Evolutionary conservation across 2,329 filamentous ascomycete genomes (phyloP), one percentile per base, ranked within the genome.

Genomic region (Colletotrichum camelliae): DNA sequence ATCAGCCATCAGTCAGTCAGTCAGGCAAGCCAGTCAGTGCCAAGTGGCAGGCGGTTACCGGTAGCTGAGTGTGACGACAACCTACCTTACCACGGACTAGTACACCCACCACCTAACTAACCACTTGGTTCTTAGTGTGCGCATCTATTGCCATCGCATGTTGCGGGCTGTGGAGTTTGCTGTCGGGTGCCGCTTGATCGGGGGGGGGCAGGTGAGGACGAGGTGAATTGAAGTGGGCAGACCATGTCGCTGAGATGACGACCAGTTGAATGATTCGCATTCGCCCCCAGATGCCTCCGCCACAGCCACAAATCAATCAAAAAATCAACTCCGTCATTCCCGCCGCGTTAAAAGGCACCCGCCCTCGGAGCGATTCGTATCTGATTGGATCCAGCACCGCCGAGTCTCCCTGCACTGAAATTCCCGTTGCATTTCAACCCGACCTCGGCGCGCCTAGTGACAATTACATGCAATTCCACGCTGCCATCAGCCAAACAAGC

Each of bases 271-370:
- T 74, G 67, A 74, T 74, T 65, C 60, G 72, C 72, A 70, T 70
- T 66, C 60, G 67, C 72, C 72, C 71, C 72, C 33, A 60, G 57
- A 57, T 52, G 55, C 57, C 31, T 58, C 37, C 68, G 61, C 66
- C 68, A 67, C 68, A 75, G 72, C 72, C 72, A 75, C 72, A 67
- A 65, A 64, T 72, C 70, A 72, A 68, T 67, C 13, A 72, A 62
- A 61, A 70, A 48, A 29, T 13, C 52, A 35, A 24, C 62, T 43
- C 62, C 52, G 70, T 72, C 70, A 67, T 67, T 72, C 52, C 69
- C 31, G 33, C 39, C 31, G 29, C 58, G 58, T 61, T 35, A 61
- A 61, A 33, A 57, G 35, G 39, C 16, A 15, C 29, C 29, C 69
- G 39, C 27, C 52, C 35, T 37, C 33, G 55, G 21, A 29, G 16